Base-by-base conservation (phyloP, 2,329 filamentous ascomycete genomes). In the Achaetomium macrosporum region DNA sequence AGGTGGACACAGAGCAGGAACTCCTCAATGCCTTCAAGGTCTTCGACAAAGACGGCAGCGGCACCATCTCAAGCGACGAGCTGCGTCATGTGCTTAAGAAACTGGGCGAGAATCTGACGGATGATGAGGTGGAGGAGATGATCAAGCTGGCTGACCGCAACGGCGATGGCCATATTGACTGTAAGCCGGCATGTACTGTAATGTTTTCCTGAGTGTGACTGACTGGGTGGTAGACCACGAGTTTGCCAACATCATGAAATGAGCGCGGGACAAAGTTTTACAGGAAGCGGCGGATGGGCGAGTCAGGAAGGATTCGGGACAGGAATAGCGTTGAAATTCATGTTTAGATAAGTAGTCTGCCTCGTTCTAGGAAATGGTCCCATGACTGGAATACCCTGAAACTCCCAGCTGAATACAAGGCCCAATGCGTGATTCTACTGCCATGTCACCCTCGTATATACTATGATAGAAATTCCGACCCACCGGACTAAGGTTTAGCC, bases 71-170 rank as follows among this genome's bases (percentile, higher is more conserved):
- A 29, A 76, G 78, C 49, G 77, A 79, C 47, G 82, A 84, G 68
- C 72, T 85, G 59, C 74, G 78, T 60, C 75, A 78, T 62, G 79
- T 84, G 67, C 82, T 85, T 78, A 81, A 78, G 59, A 79, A 76
- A 20, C 79, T 84, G 51, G 82, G 82, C 59, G 81, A 85, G 73
- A 79, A 82, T 66, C 68, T 84, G 66, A 81, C 79, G 46, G 79
- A 84, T 60, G 78, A 78, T 41, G 79, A 85, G 71, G 77, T 84
- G 54, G 79, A 83, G 57, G 79, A 83, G 71, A 84, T 84, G 81
- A 79, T 85, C 65, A 69, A 77, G 63, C 78, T 83, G 70, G 81
- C 81, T 58, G 82, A 85, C 63, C 77, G 81, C 72, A 78, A 85
- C 65, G 79, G 79, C 39, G 79, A 84, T 63, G 82, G 82, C 53